Conservation (phyloP, 164 flowering plant species). For the Taxillus chinensis region DNA sequence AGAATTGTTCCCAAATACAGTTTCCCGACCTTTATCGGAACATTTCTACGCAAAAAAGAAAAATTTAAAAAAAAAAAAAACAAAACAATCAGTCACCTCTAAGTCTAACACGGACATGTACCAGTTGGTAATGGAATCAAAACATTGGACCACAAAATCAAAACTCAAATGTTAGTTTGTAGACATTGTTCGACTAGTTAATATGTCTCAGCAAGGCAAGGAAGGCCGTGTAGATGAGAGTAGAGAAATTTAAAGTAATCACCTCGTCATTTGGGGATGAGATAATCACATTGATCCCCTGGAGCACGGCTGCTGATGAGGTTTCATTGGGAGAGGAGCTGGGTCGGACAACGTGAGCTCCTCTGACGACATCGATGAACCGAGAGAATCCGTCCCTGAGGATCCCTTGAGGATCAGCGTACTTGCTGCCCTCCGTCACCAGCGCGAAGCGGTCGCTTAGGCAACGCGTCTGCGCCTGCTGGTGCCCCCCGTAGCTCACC, state of each 20-base stretch:
- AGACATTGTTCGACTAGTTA: no score
- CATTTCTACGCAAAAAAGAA: no score
- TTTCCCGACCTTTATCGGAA: no score
- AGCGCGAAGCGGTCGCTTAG: conserved; percentile 41
- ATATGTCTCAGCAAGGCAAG: no score
- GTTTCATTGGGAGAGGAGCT: conserved; percentile 11
- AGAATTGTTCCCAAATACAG: no score
- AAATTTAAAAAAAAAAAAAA: no score
- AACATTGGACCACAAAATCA: no score
- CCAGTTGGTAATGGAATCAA: no score
- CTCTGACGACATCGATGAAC: conserved; percentile 27
- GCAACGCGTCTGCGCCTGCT: conserved; percentile 9
- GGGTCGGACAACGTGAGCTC: conserved; percentile 38
- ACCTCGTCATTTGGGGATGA: conserved; percentile 59
- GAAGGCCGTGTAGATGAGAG: no score
- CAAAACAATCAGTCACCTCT: no score
- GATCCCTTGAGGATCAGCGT: conserved; percentile 43
- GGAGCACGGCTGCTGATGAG: conserved; percentile 13
- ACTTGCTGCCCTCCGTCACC: conserved; percentile 36
- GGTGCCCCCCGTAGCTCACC: conserved; percentile 29
- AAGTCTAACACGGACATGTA: no score
- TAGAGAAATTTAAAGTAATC: not conserved
- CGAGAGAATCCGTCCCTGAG: conserved; percentile 60
- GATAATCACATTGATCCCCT: conserved; percentile 45
- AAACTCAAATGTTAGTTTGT: no score